phyloP scores from a whole-genome alignment of 31 red algal genomes.

The Odonthalia washingtoniensis region DNA sequence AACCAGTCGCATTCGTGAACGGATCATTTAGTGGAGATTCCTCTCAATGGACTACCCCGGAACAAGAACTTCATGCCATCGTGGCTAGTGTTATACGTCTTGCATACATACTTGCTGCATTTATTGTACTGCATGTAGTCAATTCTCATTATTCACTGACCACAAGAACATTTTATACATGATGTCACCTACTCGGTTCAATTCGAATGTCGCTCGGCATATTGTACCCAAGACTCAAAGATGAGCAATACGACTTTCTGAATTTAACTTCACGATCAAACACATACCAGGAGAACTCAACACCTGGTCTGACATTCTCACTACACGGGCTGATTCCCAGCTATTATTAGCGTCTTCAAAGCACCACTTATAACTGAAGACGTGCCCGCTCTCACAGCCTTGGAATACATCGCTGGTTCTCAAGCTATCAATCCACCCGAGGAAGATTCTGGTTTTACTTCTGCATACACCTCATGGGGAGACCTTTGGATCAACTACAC shows the following conservation, averaged over 20 bases:
- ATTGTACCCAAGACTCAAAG: slow-evolving; percentile 43
- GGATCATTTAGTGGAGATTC: slow-evolving; percentile 22
- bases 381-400: background rate
- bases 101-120: slow-evolving; percentile 46
- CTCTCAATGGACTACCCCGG: slow-evolving; percentile 49
- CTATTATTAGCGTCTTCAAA: background rate
- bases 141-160: no score
- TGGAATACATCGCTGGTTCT: background rate
- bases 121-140: background rate
- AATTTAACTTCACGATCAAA: slow-evolving; percentile 59
- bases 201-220: slow-evolving; percentile 44
- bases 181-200: slow-evolving; percentile 34
- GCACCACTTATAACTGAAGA: slow-evolving; percentile 1
- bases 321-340: slow-evolving; percentile 19
- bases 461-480: background rate
- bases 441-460: background rate
- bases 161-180: slow-evolving; percentile 66
- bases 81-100: slow-evolving; percentile 36
- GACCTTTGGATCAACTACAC: background rate
- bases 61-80: slow-evolving; percentile 45
- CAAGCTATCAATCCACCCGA: background rate
- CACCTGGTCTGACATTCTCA: slow-evolving; percentile 54
- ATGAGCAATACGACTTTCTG: slow-evolving; percentile 48
- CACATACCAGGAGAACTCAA: slow-evolving; percentile 42
- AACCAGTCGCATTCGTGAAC: slow-evolving; percentile 6